phyloP scores from a whole-genome alignment of 495 filamentous ascomycete genomes.

The Neurospora discreta region DNA sequence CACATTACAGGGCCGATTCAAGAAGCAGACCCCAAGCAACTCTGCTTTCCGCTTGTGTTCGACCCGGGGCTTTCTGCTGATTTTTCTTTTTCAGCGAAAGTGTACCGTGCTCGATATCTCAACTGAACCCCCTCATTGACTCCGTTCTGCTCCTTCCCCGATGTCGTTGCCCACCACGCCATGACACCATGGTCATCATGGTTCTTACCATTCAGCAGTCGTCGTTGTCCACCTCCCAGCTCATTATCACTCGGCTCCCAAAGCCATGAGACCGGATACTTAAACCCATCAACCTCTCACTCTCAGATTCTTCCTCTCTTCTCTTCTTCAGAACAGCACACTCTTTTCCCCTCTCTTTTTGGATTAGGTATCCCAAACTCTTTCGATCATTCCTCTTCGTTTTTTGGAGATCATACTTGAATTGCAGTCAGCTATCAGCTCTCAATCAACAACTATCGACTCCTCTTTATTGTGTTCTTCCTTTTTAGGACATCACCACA shows the following conservation, averaged over 20 bases:
- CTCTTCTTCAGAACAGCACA: constrained; percentile 10
- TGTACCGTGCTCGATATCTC: neutral
- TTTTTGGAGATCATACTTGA: constrained; percentile 19
- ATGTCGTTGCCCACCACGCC: neutral
- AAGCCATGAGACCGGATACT: neutral
- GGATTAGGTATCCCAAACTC: constrained; percentile 17
- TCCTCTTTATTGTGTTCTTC: neutral
- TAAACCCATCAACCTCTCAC: neutral
- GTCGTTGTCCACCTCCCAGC: neutral
- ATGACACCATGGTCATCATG: neutral
- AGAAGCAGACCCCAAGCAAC: neutral
- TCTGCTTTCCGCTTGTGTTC: neutral
- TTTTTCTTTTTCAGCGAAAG: neutral
- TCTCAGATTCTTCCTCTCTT: neutral
- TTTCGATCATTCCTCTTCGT: constrained; percentile 14
- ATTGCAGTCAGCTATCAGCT: constrained; percentile 4
- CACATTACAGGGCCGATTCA: neutral
- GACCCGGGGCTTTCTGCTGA: neutral
- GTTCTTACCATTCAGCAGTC: neutral
- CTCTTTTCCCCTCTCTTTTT: constrained; percentile 17
- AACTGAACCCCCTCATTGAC: neutral
- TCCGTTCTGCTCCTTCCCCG: neutral
- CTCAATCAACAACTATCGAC: neutral
- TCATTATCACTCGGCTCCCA: neutral
- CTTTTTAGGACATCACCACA: neutral